Conservation (phyloP, 371 early-diverging fungal species). For the Entomophthora muscae region DNA sequence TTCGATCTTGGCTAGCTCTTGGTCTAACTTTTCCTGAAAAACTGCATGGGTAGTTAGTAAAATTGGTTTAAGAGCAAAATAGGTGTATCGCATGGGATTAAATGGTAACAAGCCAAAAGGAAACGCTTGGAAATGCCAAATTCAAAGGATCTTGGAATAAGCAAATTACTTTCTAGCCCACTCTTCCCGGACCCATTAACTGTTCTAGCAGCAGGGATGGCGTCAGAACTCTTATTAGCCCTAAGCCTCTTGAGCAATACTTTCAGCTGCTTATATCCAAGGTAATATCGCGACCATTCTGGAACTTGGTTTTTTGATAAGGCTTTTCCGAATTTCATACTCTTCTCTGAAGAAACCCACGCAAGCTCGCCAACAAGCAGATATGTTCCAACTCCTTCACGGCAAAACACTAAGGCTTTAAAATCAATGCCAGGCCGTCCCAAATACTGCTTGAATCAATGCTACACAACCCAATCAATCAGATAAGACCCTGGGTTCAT, state of each 20-base stretch:
- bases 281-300: conserved; percentile 44
- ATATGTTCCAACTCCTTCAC: too few relatives aligned
- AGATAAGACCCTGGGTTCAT: too few relatives aligned
- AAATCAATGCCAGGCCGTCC: too few relatives aligned
- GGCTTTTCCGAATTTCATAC: conserved; percentile 61
- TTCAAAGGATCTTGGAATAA: neutral
- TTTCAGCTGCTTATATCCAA: conserved; percentile 45
- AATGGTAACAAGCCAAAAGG: neutral
- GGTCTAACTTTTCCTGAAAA: neutral
- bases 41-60: neutral
- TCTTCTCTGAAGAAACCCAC: too few relatives aligned
- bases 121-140: neutral
- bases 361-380: too few relatives aligned
- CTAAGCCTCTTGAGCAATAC: conserved; percentile 35
- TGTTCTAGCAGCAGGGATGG: conserved; percentile 18
- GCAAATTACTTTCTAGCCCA: neutral
- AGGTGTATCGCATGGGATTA: neutral
- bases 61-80: neutral
- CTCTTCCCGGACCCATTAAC: neutral
- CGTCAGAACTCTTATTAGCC: conserved; percentile 15
- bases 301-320: conserved; percentile 37
- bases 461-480: too few relatives aligned
- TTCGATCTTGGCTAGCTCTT: neutral
- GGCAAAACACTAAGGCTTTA: too few relatives aligned
- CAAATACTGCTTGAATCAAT: too few relatives aligned